Percentiles rank a stretch among this genome's conserved stretches.
Evolutionary conservation across 768 basidiomycete species (phyloP).

Genomic region (Agrocybe praecox): DNA sequence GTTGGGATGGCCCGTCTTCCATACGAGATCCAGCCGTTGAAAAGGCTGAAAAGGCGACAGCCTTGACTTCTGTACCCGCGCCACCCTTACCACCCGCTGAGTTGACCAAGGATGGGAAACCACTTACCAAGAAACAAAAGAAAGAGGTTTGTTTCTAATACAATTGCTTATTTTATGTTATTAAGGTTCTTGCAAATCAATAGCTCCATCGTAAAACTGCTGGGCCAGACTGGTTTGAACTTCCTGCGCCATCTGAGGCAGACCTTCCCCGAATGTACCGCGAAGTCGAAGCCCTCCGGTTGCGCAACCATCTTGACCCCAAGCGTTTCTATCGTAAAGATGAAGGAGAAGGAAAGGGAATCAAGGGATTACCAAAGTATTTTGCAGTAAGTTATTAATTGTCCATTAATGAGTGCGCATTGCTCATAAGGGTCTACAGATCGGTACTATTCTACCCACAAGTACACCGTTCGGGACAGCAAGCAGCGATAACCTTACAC

Average conservation of each 20-base stretch:
- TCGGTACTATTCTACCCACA: constrained; percentile 77
- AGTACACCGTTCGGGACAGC: constrained; percentile 72
- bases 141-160: constrained; percentile 55
- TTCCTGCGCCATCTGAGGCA: constrained; percentile 80
- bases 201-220: constrained; percentile 75
- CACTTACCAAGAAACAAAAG: constrained; percentile 70
- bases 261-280: constrained; percentile 79
- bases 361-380: constrained; percentile 84
- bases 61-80: constrained; percentile 50
- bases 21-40: constrained; percentile 67
- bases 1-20: constrained; percentile 43
- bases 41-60: constrained; percentile 51
- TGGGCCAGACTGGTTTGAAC: constrained; percentile 85
- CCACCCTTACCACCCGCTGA: constrained; percentile 67
- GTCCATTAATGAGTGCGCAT: constrained; percentile 3
- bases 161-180: background rate
- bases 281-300: constrained; percentile 85
- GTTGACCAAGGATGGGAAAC: constrained; percentile 61
- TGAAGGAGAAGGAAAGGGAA: constrained; percentile 81
- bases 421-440: constrained; percentile 40
- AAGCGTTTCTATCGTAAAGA: constrained; percentile 92
- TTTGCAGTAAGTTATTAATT: constrained; percentile 72
- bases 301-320: constrained; percentile 88
- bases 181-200: background rate
- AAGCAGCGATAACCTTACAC: constrained; percentile 70